phyloP scores from a whole-genome alignment of 1,284 basidiomycete species.

The Malassezia restricta region DNA sequence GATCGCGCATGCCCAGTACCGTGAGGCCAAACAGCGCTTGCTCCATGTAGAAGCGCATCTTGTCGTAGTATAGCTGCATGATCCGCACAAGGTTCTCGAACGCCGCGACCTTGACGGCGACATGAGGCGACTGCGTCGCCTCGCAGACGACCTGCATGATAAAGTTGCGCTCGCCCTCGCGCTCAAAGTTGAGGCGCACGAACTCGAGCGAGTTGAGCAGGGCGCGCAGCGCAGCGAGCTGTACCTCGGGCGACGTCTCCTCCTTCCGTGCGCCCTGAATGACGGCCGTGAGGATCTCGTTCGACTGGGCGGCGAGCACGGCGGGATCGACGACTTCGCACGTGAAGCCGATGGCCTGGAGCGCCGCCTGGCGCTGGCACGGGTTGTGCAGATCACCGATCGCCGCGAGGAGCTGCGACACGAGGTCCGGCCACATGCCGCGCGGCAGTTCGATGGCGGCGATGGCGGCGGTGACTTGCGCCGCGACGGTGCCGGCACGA shows the following conservation, averaged over 20 bases:
- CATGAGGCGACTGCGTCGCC: conserved; percentile 81
- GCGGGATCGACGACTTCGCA: conserved; percentile 73
- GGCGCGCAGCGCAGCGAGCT: conserved; percentile 84
- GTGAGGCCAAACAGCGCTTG: conserved; percentile 93
- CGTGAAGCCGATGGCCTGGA: conserved; percentile 91
- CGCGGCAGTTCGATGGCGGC: conserved; percentile 81
- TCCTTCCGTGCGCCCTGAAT: conserved; percentile 96
- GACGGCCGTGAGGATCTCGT: conserved; percentile 95
- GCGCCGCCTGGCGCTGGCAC: conserved; percentile 71
- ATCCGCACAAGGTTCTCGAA: conserved; percentile 93
- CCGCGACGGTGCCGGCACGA: conserved; percentile 73
- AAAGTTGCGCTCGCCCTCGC: conserved; percentile 81
- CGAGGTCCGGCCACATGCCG: conserved; percentile 77
- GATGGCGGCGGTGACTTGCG: conserved; percentile 85
- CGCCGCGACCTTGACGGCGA: conserved; percentile 49
- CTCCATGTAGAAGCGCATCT: conserved; percentile 99
- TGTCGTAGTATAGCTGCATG: conserved; percentile 97
- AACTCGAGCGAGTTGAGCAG: conserved; percentile 95
- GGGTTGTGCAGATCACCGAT: conserved; percentile 66
- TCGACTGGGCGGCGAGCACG: conserved; percentile 73
- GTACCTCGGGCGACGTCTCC: conserved; percentile 73
- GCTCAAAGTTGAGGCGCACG: conserved; percentile 89
- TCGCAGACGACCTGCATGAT: conserved; percentile 99
- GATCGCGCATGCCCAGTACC: conserved; percentile 94
- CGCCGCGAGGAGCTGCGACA: conserved; percentile 74